Evolutionary conservation across 257 asterid genomes (phyloP), one percentile per base, ranked within the genome.

Genomic region (Solanum clarkiae): DNA sequence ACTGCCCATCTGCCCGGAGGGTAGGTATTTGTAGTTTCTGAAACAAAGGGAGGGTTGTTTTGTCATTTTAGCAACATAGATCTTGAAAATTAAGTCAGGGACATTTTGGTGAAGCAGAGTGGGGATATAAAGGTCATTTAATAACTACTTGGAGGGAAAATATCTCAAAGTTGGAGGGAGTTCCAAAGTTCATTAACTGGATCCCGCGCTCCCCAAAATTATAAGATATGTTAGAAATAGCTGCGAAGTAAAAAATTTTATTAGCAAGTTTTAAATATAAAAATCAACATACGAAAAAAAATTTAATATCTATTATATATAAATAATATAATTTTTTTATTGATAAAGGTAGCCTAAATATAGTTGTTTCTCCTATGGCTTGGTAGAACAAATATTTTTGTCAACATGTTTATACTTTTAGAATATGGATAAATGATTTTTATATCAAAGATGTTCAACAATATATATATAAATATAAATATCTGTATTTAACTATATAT

Each of bases 231-330:
- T 29, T 14, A 2, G 9, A 62, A 62, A 62, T 62, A 62, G 10
- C 1, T 4, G 4, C 0, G 0, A 17, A 62, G 4, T 24, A 9
- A 1, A 0, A 0, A 63, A 12, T 24, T 51, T 24, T 6, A 63
- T 1, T n/a, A 63, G 0, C 1, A 3, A 1, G 3, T 0, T 22
- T 62, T 5, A 22, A 6, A 62, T 24, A 62, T 11, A 11, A 62
- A 62, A 62, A 24, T 0, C 11, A 62, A 62, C 3, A 49, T 49
- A 49, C 4, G 0, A 49, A 49, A 49, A 32, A 9, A 9, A 10
- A 9, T 1, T 49, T 13, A 49, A 49, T 3, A 10, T 49, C 5
- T 49, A 11, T 3, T 49, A 5, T 24, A 24, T 5, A 62, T 12
- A 51, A 51, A 51, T 51, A 51, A 1, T 10, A 4, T 62, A 24